Evolutionary conservation across 495 filamentous ascomycete species (phyloP).

Genomic region (Trichoderma gamsii): DNA sequence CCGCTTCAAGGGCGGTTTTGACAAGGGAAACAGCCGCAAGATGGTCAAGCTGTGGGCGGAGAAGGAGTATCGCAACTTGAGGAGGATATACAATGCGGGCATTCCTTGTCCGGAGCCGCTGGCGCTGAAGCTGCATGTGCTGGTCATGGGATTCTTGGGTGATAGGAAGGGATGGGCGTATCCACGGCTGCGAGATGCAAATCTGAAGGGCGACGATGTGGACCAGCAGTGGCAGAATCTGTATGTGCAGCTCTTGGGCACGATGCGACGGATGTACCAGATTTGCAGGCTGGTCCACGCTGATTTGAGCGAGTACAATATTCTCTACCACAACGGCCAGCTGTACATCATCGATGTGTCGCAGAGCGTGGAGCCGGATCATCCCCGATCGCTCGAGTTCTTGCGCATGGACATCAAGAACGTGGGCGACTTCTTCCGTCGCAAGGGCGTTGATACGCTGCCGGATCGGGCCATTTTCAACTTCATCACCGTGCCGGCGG

Average conservation of each 20-base stretch:
- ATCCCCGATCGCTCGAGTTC: conserved; percentile 86
- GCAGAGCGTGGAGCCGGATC: conserved; percentile 93
- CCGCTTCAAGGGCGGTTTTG: conserved; percentile 67
- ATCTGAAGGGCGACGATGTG: conserved; percentile 41
- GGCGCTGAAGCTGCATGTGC: conserved; percentile 77
- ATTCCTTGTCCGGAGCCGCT: conserved; percentile 89
- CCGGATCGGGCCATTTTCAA: conserved; percentile 68
- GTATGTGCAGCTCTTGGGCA: conserved; percentile 75
- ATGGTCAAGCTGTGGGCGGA: conserved; percentile 99
- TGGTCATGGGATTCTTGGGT: conserved; percentile 90
- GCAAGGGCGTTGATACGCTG: conserved; percentile 73
- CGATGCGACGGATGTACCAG: conserved; percentile 90
- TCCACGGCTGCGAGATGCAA: conserved; percentile 61
- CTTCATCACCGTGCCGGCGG: conserved; percentile 63
- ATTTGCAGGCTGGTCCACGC: conserved; percentile 86
- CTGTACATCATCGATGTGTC: conserved; percentile 96
- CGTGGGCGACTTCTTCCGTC: conserved; percentile 80
- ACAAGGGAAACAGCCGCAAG: conserved; percentile 83
- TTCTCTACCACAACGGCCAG: conserved; percentile 77
- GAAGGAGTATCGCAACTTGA: conserved; percentile 94
- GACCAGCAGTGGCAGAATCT: conserved; percentile 72
- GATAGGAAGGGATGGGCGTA: conserved; percentile 80
- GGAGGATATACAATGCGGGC: conserved; percentile 70
- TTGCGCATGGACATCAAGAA: conserved; percentile 98
- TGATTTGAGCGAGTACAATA: conserved; percentile 95